Conservation (phyloP, 495 filamentous ascomycete species). For the Tetracladium setigerum region DNA sequence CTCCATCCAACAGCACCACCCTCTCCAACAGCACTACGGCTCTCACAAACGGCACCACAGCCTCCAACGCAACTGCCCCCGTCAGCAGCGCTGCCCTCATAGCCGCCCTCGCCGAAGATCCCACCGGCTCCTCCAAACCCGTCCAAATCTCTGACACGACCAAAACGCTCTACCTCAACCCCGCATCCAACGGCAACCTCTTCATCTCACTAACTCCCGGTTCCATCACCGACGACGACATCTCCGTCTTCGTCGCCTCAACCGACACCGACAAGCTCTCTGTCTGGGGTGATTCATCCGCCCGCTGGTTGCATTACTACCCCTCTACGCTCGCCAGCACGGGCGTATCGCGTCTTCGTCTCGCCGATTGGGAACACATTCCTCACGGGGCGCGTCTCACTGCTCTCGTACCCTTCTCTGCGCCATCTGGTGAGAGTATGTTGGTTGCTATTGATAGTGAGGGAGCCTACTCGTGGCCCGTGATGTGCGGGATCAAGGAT, state of each 20-base stretch:
- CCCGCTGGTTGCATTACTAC: conserved; percentile 15
- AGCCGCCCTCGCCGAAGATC: neutral
- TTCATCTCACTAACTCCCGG: conserved; percentile 2
- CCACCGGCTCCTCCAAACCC: neutral
- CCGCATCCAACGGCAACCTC: conserved; percentile 11
- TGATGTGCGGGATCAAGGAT: neutral
- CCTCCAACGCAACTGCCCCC: neutral
- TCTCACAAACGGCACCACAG: too few species aligned
- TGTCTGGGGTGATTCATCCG: conserved; percentile 3
- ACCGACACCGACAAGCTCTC: conserved; percentile 3
- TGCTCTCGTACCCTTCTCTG: conserved; percentile 7
- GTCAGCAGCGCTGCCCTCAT: neutral
- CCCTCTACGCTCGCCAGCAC: conserved; percentile 2
- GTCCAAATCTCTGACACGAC: conserved; percentile 4
- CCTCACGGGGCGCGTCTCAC: conserved; percentile 6
- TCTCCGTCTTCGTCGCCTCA: conserved; percentile 9
- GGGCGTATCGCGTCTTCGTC: conserved; percentile 13
- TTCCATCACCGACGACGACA: neutral
- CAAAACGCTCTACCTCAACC: neutral
- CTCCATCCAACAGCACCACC: neutral
- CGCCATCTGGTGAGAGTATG: neutral
- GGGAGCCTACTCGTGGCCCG: neutral
- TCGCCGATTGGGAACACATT: conserved; percentile 11
- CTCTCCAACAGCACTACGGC: too few species aligned
- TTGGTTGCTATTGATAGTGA: neutral